These are phyloP conservation scores for Naumovozyma dairenensis DNA, from an alignment of 805 yeast genomes.

Conservation along the genomic window DNA sequence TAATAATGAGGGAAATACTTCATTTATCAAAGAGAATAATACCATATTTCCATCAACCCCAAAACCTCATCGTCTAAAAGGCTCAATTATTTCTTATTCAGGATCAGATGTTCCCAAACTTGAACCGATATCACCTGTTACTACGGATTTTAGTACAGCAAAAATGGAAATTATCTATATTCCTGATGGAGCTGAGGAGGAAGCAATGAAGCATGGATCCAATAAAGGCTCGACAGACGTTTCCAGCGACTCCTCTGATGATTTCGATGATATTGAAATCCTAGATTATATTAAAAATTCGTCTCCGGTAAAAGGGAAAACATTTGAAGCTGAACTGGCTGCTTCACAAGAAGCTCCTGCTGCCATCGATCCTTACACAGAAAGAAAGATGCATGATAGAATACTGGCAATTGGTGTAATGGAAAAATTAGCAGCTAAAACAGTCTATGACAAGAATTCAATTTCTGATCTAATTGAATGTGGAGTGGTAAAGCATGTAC, in stretches of 20 bases:
- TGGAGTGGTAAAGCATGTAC: conserved; percentile 16
- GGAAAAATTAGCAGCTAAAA: conserved; percentile 5
- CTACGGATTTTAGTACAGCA: neutral
- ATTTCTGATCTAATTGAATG: conserved; percentile 12
- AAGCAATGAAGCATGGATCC: conserved; percentile 1
- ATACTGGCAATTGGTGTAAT: conserved; percentile 9
- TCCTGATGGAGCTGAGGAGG: conserved; percentile 8
- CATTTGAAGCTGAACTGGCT: conserved; percentile 1
- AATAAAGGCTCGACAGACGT: neutral
- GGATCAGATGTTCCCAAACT: neutral
- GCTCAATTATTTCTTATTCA: neutral
- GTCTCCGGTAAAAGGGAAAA: neutral
- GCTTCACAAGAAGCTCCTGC: neutral
- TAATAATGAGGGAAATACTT: too few species aligned
- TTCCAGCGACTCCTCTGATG: neutral
- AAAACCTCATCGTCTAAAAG: neutral
- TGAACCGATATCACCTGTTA: neutral
- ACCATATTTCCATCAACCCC: too few species aligned
- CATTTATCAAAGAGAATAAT: too few species aligned
- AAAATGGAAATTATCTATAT: conserved; percentile 11
- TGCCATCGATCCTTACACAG: conserved; percentile 1
- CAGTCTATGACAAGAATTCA: conserved; percentile 4
- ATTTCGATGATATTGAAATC: conserved; percentile 1
- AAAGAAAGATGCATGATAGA: conserved; percentile 13
- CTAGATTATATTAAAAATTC: neutral